Percentiles rank a stretch among this genome's conserved stretches.
These are phyloP conservation scores for Aphanocladium album DNA, from an alignment of 2,329 filamentous ascomycete species.

Conservation along the genomic window DNA sequence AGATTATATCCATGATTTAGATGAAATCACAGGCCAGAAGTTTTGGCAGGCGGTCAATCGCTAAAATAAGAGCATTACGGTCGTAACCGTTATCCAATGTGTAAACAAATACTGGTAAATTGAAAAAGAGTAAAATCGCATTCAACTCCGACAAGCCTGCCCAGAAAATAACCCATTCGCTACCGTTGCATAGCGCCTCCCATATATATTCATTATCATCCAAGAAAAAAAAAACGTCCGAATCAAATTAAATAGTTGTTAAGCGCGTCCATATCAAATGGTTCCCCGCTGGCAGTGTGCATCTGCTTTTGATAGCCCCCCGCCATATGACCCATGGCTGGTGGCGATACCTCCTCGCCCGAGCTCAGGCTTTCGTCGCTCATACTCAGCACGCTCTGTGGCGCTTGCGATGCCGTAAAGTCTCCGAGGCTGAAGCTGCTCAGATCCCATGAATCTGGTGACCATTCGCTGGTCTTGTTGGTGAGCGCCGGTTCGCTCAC, in stretches of 20 bases:
- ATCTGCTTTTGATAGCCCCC: constrained; percentile 28
- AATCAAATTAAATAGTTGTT: constrained; percentile 18
- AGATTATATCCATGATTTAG: too few species aligned
- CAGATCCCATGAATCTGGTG: constrained; percentile 54
- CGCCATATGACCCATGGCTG: constrained; percentile 38
- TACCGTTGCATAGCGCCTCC: neutral
- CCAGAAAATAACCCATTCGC: neutral
- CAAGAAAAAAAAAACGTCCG: neutral
- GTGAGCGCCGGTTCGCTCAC: constrained; percentile 41
- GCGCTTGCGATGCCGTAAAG: constrained; percentile 34
- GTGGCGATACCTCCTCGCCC: constrained; percentile 44
- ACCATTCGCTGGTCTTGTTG: constrained; percentile 44
- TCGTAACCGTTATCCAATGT: neutral
- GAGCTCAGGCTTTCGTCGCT: constrained; percentile 56
- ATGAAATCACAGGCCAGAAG: too few species aligned
- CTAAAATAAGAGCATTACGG: too few species aligned
- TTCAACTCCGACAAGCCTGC: neutral
- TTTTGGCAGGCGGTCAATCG: too few species aligned
- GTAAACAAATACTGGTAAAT: neutral
- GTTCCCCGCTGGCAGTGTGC: constrained; percentile 16
- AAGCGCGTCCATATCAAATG: constrained; percentile 14
- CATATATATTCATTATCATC: neutral
- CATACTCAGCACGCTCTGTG: constrained; percentile 51
- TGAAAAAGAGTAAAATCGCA: neutral
- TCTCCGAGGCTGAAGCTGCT: constrained; percentile 46